These are phyloP conservation scores for Aspergillus baeticus DNA, from an alignment of 495 filamentous ascomycete genomes.

Conservation along the genomic window DNA sequence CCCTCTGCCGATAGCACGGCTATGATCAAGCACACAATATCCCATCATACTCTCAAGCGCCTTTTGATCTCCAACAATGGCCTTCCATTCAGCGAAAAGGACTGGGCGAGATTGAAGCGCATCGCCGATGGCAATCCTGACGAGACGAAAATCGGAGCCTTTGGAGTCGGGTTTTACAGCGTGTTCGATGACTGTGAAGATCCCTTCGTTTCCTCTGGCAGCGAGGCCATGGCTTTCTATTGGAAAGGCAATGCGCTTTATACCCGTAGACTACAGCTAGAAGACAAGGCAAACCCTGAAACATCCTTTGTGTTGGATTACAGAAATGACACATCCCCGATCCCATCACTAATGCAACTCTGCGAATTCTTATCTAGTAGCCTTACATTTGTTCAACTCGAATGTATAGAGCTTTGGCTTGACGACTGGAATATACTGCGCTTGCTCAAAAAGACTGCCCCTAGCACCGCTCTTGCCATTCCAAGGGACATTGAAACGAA, in stretches of 20 bases:
- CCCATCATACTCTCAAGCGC: slow-evolving; percentile 78
- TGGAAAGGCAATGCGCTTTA: slow-evolving; percentile 96
- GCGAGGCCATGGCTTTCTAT: slow-evolving; percentile 95
- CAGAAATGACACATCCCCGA: slow-evolving; percentile 76
- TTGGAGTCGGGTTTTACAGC: slow-evolving; percentile 98
- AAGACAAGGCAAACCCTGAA: slow-evolving; percentile 59
- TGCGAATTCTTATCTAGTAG: slow-evolving; percentile 92
- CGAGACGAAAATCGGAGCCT: slow-evolving; percentile 97
- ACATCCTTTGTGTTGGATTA: slow-evolving; percentile 94
- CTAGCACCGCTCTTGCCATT: slow-evolving; percentile 66
- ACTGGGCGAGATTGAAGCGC: slow-evolving; percentile 91
- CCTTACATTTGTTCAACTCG: slow-evolving; percentile 89
- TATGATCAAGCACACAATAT: slow-evolving; percentile 75
- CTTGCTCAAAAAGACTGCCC: slow-evolving; percentile 80
- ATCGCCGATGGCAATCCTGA: slow-evolving; percentile 99
- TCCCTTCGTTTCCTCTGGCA: slow-evolving; percentile 89
- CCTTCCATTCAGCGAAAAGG: slow-evolving; percentile 74
- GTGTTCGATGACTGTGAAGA: slow-evolving; percentile 98
- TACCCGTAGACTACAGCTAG: slow-evolving; percentile 74
- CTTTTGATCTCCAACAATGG: slow-evolving; percentile 90
- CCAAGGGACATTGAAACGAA: slow-evolving; percentile 77
- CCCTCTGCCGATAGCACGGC: slow-evolving; percentile 62
- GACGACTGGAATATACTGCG: slow-evolving; percentile 80
- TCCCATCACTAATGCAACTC: slow-evolving; percentile 80
- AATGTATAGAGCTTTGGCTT: slow-evolving; percentile 84